These are phyloP conservation scores for Mercurialis annua DNA, from an alignment of 345 rosid species.

Conservation along the genomic window DNA sequence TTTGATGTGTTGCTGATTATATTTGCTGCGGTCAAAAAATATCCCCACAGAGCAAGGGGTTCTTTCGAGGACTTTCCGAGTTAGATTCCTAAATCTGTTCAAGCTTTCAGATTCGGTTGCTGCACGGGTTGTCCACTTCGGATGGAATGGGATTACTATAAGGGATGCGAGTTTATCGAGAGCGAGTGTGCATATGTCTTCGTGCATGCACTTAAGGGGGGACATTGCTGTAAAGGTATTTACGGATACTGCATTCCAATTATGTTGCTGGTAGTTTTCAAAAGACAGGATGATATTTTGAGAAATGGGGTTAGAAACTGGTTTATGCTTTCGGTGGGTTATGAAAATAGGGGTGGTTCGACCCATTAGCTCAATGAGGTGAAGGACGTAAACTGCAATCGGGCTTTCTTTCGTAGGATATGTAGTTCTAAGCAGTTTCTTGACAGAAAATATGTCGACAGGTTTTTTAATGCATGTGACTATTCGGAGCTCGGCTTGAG, in stretches of 20 bases:
- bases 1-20: too few species aligned
- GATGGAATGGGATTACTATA: constrained; percentile 56
- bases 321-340: constrained; percentile 13
- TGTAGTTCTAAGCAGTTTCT: constrained; percentile 31
- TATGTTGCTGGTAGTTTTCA: constrained; percentile 15
- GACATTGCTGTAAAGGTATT: constrained; percentile 40
- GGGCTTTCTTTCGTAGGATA: constrained; percentile 21
- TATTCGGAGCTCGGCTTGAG: constrained; percentile 26
- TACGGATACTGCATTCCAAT: constrained; percentile 15
- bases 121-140: constrained; percentile 44
- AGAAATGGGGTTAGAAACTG: constrained; percentile 8
- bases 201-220: constrained; percentile 45
- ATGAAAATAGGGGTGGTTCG: constrained; percentile 30
- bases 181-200: constrained; percentile 55
- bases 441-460: constrained; percentile 24
- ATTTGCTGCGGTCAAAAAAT: constrained; percentile 7
- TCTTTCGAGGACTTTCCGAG: constrained; percentile 38
- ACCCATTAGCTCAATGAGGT: constrained; percentile 39
- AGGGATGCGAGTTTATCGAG: constrained; percentile 41
- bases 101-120: constrained; percentile 32
- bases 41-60: constrained; percentile 66
- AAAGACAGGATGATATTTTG: constrained; percentile 28
- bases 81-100: constrained; percentile 29
- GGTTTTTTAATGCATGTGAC: constrained; percentile 34
- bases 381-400: constrained; percentile 27